phyloP scores from a whole-genome alignment of 2,329 filamentous ascomycete species.

The Akanthomyces lecanii region DNA sequence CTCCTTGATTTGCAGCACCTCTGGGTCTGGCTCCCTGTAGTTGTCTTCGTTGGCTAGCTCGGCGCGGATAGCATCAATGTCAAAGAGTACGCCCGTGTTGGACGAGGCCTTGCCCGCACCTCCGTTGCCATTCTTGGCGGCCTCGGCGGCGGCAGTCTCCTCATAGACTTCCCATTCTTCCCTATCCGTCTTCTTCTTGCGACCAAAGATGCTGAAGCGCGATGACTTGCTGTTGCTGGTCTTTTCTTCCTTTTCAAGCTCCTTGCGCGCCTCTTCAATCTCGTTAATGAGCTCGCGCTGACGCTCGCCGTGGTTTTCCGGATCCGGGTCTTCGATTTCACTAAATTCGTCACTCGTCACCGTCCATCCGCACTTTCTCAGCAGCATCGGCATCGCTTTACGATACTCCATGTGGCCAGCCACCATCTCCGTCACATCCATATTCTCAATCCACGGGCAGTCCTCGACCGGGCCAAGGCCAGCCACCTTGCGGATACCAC shows the following conservation, averaged over 20 bases:
- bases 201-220: conserved; percentile 72
- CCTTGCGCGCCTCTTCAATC: conserved; percentile 88
- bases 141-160: conserved; percentile 49
- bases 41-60: conserved; percentile 67
- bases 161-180: conserved; percentile 95
- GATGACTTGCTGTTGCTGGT: conserved; percentile 47
- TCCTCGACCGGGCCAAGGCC: conserved; percentile 73
- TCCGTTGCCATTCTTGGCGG: conserved; percentile 25
- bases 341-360: conserved; percentile 91
- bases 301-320: conserved; percentile 81
- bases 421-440: conserved; percentile 81
- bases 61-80: conserved; percentile 88
- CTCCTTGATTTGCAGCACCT: conserved; percentile 63
- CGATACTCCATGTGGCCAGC: conserved; percentile 97
- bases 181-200: conserved; percentile 75
- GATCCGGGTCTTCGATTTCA: conserved; percentile 96
- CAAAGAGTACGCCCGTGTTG: conserved; percentile 73
- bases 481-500: conserved; percentile 83
- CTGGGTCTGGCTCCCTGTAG: conserved; percentile 45
- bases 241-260: conserved; percentile 75
- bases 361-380: conserved; percentile 84
- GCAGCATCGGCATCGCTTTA: conserved; percentile 79
- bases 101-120: conserved; percentile 23
- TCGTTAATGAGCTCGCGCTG: conserved; percentile 94
- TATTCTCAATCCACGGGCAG: conserved; percentile 80